phyloP scores from a whole-genome alignment of 805 yeast genomes.

The Yamadazyma endophytica region DNA sequence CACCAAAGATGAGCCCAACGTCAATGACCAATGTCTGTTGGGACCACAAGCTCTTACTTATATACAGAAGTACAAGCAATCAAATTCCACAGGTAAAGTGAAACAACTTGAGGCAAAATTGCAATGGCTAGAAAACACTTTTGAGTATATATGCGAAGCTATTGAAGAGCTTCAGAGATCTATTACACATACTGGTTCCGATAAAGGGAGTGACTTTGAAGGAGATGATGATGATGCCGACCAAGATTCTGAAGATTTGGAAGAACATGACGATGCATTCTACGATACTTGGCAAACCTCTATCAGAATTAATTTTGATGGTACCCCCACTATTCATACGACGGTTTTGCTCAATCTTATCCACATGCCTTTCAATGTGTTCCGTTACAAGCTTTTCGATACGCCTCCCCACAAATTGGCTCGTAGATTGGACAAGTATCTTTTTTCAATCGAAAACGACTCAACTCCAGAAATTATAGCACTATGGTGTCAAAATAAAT shows the following conservation, averaged over 20 bases:
- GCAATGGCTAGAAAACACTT: slow-evolving; percentile 48
- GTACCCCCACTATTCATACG: slow-evolving; percentile 43
- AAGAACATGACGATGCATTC: slow-evolving; percentile 20
- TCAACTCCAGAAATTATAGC: background rate
- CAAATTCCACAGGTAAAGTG: slow-evolving; percentile 21
- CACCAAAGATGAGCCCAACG: slow-evolving; percentile 41
- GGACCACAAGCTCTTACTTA: slow-evolving; percentile 44
- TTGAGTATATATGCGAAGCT: slow-evolving; percentile 28
- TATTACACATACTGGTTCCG: slow-evolving; percentile 35
- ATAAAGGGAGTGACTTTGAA: slow-evolving; percentile 17
- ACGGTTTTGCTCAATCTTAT: slow-evolving; percentile 30
- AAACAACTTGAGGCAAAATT: slow-evolving; percentile 33
- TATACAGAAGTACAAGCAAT: slow-evolving; percentile 19
- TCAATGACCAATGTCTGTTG: slow-evolving; percentile 54
- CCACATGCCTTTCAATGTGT: slow-evolving; percentile 19
- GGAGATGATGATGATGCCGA: slow-evolving; percentile 13
- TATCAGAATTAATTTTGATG: slow-evolving; percentile 35
- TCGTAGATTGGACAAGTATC: slow-evolving; percentile 5
- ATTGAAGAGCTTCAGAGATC: slow-evolving; percentile 4
- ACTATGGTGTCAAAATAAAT: background rate
- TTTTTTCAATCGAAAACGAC: slow-evolving; percentile 3
- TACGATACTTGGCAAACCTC: slow-evolving; percentile 42
- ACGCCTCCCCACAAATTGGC: slow-evolving; percentile 5
- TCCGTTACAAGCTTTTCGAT: slow-evolving; percentile 7
- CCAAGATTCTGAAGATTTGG: slow-evolving; percentile 14